A percentile compares a stretch with the other conserved stretches of the same genome.
These are phyloP conservation scores for Seminavis robusta DNA, from an alignment of 108 stramenopile species.

Conservation along the genomic window DNA sequence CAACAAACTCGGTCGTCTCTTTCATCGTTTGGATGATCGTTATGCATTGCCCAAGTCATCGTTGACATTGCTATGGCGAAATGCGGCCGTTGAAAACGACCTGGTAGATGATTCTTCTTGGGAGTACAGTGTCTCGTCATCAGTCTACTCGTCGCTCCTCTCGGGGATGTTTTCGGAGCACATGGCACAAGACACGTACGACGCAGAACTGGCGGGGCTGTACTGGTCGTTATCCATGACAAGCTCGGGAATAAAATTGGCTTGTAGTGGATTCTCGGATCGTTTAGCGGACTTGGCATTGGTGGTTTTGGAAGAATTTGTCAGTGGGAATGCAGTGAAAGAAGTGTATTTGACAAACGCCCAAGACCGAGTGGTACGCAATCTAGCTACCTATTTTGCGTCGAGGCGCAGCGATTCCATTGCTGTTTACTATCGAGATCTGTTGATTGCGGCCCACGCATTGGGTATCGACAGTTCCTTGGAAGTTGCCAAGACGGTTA, in stretches of 20 bases:
- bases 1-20: slow-evolving; percentile 52
- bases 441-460: slow-evolving; percentile 47
- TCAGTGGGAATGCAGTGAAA: slow-evolving; percentile 36
- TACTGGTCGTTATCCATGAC: slow-evolving; percentile 61
- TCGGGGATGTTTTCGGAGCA: slow-evolving; percentile 59
- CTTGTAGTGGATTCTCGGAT: slow-evolving; percentile 76
- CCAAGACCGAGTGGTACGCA: slow-evolving; percentile 59
- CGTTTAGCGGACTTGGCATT: slow-evolving; percentile 63
- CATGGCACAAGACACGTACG: slow-evolving; percentile 81
- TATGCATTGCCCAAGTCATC: slow-evolving; percentile 78
- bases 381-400: slow-evolving; percentile 63
- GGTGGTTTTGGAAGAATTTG: slow-evolving; percentile 43
- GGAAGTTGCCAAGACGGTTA: slow-evolving; percentile 28
- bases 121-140: slow-evolving; percentile 43
- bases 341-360: slow-evolving; percentile 51
- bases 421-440: slow-evolving; percentile 66
- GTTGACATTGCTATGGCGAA: slow-evolving; percentile 58
- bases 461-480: slow-evolving; percentile 46
- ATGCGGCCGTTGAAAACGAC: slow-evolving; percentile 44
- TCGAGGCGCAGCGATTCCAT: slow-evolving; percentile 63
- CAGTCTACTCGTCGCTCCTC: slow-evolving; percentile 51
- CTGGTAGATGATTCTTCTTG: slow-evolving; percentile 34
- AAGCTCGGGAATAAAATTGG: slow-evolving; percentile 58
- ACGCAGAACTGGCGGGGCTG: slow-evolving; percentile 75
- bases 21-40: slow-evolving; percentile 82